Percentiles rank a stretch among this genome's conserved stretches.
These are phyloP conservation scores for Carallia pectinifolia DNA, from an alignment of 345 rosid species.

Conservation along the genomic window DNA sequence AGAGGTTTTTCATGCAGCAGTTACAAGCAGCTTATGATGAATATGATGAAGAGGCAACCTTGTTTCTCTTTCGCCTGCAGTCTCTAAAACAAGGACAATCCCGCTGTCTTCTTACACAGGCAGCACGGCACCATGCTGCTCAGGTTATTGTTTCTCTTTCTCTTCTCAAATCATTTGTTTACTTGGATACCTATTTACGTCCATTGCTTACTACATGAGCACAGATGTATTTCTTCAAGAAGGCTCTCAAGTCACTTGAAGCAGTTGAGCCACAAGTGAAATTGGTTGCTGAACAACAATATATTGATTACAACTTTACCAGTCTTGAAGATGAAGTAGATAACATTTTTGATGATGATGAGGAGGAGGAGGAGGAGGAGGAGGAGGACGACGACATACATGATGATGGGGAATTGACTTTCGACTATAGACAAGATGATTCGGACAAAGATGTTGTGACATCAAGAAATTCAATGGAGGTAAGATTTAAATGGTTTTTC, in stretches of 20 bases:
- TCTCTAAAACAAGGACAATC: conserved; percentile 93
- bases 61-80: conserved; percentile 81
- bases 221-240: conserved; percentile 77
- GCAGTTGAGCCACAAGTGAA: conserved; percentile 67
- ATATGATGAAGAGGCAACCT: conserved; percentile 73
- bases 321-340: conserved; percentile 65
- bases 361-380: conserved; percentile 90
- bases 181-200: conserved; percentile 5
- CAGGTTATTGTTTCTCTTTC: conserved; percentile 52
- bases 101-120: conserved; percentile 91
- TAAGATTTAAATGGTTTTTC: conserved; percentile 26
- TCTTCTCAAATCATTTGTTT: background rate
- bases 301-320: conserved; percentile 74
- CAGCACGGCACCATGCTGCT: conserved; percentile 93
- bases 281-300: conserved; percentile 63
- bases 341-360: conserved; percentile 48
- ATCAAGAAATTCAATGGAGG: conserved; percentile 59
- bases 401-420: conserved; percentile 83
- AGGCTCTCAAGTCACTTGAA: conserved; percentile 83
- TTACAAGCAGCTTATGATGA: conserved; percentile 73
- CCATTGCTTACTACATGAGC: conserved; percentile 14
- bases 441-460: conserved; percentile 46
- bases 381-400: conserved; percentile 37
- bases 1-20: conserved; percentile 45
- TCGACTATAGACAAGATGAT: conserved; percentile 57